Evolutionary conservation across 2,329 filamentous ascomycete species (phyloP), one percentile per base, ranked within the genome.

Genomic region (Ceratocystis variospora): DNA sequence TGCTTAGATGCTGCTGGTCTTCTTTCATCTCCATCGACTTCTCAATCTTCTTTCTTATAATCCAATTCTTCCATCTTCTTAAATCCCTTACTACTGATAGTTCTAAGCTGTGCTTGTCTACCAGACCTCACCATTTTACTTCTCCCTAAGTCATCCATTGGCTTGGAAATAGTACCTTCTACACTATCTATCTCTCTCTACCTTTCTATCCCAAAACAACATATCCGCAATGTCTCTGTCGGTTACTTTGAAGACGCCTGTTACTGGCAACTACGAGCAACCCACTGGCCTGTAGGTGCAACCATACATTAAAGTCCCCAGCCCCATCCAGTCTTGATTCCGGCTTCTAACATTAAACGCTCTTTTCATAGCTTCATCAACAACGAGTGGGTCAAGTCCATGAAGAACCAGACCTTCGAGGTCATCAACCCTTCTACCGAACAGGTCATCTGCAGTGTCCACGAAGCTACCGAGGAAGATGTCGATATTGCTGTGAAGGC

Each of bases 361-460:
- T 44, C 48, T 17, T 7, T 62, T 25, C 22, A 8, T 72, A 90
- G 87, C 69, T 94, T 90, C 83, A 94, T 96, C 83, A 92, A 94
- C 83, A 92, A 93, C 77, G 88, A 96, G 78, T 96, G 87, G 79
- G 84, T 95, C 70, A 28, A 48, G 25, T 59, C 41, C 10, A 45
- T 17, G 4, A 67, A 70, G 63, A 66, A 68, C 25, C 68, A 68
- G 55, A 71, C 68, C 12, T 71, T 72, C 31, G 66, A 69, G 15
- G 64, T 70, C 45, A 65, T 66, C 53, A 72, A 72, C 67, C 71
- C 71, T 15, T 64, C 70, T 5, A 71, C 71, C 5, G 70, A 70
- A n/a, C 64, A 71, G 59, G 68, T 69, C 62, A 65, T 70, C 33
- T 66, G 67, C 59, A 41, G 6, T 76, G 77, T 80, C 53, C 73